Evolutionary conservation across 306 rosid genomes (phyloP).

Genomic region (Cicer yamashitae): DNA sequence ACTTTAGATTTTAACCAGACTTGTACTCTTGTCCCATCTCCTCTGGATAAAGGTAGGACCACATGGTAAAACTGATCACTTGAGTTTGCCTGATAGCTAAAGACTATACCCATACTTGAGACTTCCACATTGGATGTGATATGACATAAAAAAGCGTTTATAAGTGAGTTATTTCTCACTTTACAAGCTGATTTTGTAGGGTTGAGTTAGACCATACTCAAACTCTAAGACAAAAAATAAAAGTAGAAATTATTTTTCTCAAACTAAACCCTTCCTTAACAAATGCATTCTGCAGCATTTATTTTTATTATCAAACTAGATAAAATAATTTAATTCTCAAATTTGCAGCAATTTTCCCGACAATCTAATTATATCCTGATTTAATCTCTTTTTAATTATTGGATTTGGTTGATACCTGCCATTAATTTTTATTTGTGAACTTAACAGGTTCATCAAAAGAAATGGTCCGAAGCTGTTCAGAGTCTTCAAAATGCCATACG

Average conservation of each 20-base stretch:
- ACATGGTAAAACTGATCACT: background rate
- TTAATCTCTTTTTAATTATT: slow-evolving; percentile 33
- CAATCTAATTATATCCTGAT: slow-evolving; percentile 8
- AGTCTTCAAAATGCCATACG: slow-evolving; percentile 92
- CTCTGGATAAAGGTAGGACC: background rate
- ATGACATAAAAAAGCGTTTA: no score
- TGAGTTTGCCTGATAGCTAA: no score
- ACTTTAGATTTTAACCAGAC: no score
- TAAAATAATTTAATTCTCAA: slow-evolving; percentile 5
- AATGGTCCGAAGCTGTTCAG: slow-evolving; percentile 83
- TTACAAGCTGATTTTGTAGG: background rate
- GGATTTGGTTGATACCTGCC: slow-evolving; percentile 1
- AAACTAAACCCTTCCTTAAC: background rate
- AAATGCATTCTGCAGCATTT: slow-evolving; percentile 8
- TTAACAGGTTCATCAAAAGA: slow-evolving; percentile 61
- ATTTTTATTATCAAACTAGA: slow-evolving; percentile 28
- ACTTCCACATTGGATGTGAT: no score
- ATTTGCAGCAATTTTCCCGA: slow-evolving; percentile 15
- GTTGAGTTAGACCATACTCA: background rate
- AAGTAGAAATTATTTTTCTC: background rate
- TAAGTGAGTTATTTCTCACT: background rate
- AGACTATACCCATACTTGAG: no score
- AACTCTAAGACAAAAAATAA: background rate
- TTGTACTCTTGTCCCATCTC: no score
- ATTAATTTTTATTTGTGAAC: slow-evolving; percentile 15